Evolutionary conservation across 805 yeast genomes (phyloP).

Genomic region (Monosporozyma solicola): DNA sequence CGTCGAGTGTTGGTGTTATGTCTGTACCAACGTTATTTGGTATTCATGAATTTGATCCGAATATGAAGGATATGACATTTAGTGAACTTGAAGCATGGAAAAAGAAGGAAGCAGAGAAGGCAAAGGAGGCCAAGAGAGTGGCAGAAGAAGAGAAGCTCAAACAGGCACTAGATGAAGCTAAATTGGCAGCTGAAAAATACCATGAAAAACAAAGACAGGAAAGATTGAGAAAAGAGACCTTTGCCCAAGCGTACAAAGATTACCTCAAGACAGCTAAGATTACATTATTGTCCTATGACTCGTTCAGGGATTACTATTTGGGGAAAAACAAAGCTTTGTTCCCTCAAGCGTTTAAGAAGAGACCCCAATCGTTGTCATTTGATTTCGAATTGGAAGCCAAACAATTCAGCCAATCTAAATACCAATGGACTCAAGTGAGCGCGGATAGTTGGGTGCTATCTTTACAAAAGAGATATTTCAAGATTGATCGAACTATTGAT

Average conservation of each 20-base stretch:
- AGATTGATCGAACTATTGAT: neutral
- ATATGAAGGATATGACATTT: conserved; percentile 27
- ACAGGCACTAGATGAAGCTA: conserved; percentile 9
- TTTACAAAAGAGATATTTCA: conserved; percentile 8
- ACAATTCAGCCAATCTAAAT: conserved; percentile 19
- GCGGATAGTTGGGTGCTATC: conserved; percentile 28
- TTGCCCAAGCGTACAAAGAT: neutral
- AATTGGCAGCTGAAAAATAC: neutral
- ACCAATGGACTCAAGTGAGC: conserved; percentile 31
- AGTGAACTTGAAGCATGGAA: conserved; percentile 26
- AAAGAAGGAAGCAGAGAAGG: conserved; percentile 6
- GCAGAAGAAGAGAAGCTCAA: conserved; percentile 9
- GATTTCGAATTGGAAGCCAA: conserved; percentile 8
- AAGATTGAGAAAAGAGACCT: neutral
- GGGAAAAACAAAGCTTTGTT: neutral
- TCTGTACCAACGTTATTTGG: conserved; percentile 47
- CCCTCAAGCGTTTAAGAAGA: neutral
- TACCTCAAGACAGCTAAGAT: conserved; percentile 2
- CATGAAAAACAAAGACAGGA: neutral
- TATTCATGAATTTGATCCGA: conserved; percentile 12
- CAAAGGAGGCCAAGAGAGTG: conserved; percentile 4
- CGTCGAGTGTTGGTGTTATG: conserved; percentile 43
- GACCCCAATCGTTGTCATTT: conserved; percentile 2
- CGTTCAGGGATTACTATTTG: conserved; percentile 29
- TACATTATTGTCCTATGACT: conserved; percentile 33